phyloP scores from a whole-genome alignment of 345 rosid genomes.

The Noccaea bulbosa region DNA sequence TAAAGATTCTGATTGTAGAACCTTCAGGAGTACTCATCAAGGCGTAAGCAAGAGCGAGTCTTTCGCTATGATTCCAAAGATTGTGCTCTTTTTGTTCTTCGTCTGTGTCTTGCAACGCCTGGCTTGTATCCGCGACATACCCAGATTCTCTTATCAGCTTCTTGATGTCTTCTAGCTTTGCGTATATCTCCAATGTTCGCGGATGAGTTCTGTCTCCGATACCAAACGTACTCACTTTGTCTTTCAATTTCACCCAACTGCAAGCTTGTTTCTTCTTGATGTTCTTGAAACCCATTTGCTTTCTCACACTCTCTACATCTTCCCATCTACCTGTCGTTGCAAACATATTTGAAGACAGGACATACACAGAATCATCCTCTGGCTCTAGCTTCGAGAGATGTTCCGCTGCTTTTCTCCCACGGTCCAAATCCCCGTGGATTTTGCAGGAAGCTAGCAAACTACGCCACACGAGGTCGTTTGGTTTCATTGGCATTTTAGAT shows the following conservation, averaged over 20 bases:
- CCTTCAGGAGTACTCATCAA: slow-evolving; percentile 64
- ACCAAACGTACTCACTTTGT: slow-evolving; percentile 64
- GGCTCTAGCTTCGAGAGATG: slow-evolving; percentile 64
- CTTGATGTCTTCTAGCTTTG: slow-evolving; percentile 79
- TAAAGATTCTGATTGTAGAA: slow-evolving; percentile 67
- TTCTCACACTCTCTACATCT: slow-evolving; percentile 67
- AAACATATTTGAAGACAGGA: slow-evolving; percentile 77
- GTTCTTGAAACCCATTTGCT: slow-evolving; percentile 69
- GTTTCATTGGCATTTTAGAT: slow-evolving; percentile 67
- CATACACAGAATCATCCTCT: slow-evolving; percentile 82
- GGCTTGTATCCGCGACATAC: slow-evolving; percentile 75
- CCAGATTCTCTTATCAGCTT: slow-evolving; percentile 80
- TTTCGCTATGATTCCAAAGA: slow-evolving; percentile 90
- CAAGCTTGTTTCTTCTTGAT: slow-evolving; percentile 84
- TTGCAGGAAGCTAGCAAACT: slow-evolving; percentile 81
- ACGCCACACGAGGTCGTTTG: slow-evolving; percentile 76
- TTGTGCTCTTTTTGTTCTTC: slow-evolving; percentile 91
- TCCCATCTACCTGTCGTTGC: slow-evolving; percentile 90
- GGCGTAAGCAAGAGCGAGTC: slow-evolving; percentile 83
- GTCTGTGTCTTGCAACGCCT: slow-evolving; percentile 83
- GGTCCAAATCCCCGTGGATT: slow-evolving; percentile 71
- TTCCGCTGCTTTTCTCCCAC: slow-evolving; percentile 76
- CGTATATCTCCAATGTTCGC: slow-evolving; percentile 55
- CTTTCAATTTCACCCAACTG: slow-evolving; percentile 90
- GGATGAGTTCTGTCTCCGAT: slow-evolving; percentile 77